Evolutionary conservation across 192 early-diverging fungal genomes (phyloP), one percentile per base, ranked within the genome.

Genomic region (Gamsiella multidivaricata): DNA sequence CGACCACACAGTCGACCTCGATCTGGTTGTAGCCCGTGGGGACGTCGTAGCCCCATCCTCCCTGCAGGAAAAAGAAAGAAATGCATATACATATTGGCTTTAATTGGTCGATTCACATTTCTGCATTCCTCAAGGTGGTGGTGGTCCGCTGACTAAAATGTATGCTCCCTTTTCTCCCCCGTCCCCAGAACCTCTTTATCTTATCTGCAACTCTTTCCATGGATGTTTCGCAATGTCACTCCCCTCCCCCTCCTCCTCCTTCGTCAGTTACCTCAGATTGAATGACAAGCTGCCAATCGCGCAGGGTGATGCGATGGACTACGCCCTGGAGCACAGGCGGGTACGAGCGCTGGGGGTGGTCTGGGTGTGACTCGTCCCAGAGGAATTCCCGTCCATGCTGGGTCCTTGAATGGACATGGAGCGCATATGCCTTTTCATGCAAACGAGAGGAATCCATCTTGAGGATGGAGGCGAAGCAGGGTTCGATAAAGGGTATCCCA

Each of bases 11-110:
- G 54, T 66, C 57, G 28, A 81, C 59, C 15, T 70, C 53, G 46
- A 81, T 75, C 32, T 69, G 72, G 33, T 75, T 70, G 73, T 81
- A 81, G 25, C 80, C 80, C 25, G 66, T 60, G 12, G 57, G 65
- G 4, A 81, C 52, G 46, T 81, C 80, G 50, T 70, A 57, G 5
- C 80, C 80, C 71, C 66, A 76, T 31, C 72, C 72, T 32, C 72
- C 72, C 69, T 80, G 22, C 17, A 23, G 57, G 2, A 7, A 12
- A 39, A 39, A 39, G 31, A 22, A 20, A 10, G 14, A 55, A 26
- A 36, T 8, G 34, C 23, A n/a, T 11, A 20, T 39, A 37, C 2
- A 18, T 55, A 15, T 55, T 20, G 7, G n/a, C n/a, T n/a, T n/a
- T n/a, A n/a, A n/a, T n/a, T n/a, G n/a, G n/a, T n/a, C n/a, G n/a